Evolutionary conservation across 495 filamentous ascomycete species (phyloP), one percentile per base, ranked within the genome.

Genomic region (Neurospora africana): DNA sequence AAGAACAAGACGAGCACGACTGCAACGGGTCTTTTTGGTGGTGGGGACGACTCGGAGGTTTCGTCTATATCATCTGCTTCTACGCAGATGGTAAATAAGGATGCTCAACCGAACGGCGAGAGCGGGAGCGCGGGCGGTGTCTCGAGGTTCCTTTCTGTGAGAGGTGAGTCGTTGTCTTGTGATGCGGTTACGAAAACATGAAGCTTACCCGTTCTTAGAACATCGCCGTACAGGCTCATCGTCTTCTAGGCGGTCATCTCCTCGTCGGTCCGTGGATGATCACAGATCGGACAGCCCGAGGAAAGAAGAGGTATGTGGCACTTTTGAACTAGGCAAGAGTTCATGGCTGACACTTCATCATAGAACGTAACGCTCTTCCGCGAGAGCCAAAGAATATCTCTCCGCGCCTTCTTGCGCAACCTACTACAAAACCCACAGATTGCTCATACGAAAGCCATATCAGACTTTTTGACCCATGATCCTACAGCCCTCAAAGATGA

Each of bases 361-460:
- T 68, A 83, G 82, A 79, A 80, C 36, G 82, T 90, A 3, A 82
- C 90, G 0, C 86, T 99, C 21, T 95, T 90, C 81, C 88, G 95
- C 21, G 95, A 99, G 81, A 92, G 90, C 72, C 95, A 99, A 80
- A 88, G 95, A 72, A 91, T 99, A 39, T 97, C 94, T 5, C 84
- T 98, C 13, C 89, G 95, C 53, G 95, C 96, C 5, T 98, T 95
- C 78, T 82, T 99, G 23, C 88, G 95, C 15, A 91, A 88, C 4
- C 84, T 98, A 4, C 81, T 99, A 30, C 90, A 94, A 43, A 95
- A 97, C 72, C 88, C 90, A 53, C 91, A 93, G 69, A 89, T 94
- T 61, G 91, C 96, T 30, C 85, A 89, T 27, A 94, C 93, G 1
- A 91, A 90, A 78, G 88, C 93, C 1, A 90, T 99, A 79, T 79